Evolutionary conservation across 371 early-diverging fungal species (phyloP).

Genomic region (Mucor sp.): DNA sequence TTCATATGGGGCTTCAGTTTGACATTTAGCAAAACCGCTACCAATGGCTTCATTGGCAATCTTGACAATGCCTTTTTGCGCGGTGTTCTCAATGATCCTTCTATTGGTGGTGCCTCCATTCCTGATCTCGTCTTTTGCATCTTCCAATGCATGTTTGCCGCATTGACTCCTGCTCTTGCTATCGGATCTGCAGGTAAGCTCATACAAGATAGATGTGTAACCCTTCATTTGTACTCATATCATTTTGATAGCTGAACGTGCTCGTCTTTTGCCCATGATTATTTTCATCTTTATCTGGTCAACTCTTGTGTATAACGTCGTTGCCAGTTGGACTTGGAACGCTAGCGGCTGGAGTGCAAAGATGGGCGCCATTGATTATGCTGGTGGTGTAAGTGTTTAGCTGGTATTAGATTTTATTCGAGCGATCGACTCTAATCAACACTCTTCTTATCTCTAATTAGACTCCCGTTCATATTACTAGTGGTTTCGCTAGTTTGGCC

Average conservation of each 20-base stretch:
- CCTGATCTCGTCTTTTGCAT: conserved; percentile 74
- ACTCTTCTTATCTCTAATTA: conserved; percentile 48
- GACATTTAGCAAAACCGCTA: conserved; percentile 72
- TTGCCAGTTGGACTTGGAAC: conserved; percentile 95
- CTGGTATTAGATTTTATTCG: too few relatives aligned
- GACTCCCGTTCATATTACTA: conserved; percentile 90
- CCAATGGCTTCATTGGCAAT: conserved; percentile 77
- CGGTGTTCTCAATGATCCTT: conserved; percentile 57
- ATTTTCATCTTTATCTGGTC: conserved; percentile 93
- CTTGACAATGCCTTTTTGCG: conserved; percentile 72
- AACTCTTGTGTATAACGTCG: conserved; percentile 84
- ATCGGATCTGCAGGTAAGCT: conserved; percentile 65
- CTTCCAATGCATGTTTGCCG: conserved; percentile 85
- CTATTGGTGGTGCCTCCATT: conserved; percentile 56
- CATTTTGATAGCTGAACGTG: conserved; percentile 76
- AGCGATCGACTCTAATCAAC: background rate
- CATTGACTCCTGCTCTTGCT: conserved; percentile 89
- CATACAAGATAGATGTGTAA: background rate
- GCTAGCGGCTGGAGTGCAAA: conserved; percentile 79
- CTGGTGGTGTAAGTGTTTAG: conserved; percentile 56
- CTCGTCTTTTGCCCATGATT: conserved; percentile 82
- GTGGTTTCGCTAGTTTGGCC: conserved; percentile 89
- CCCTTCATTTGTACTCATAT: background rate
- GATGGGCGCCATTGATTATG: conserved; percentile 83
- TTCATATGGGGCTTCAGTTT: conserved; percentile 87